Evolutionary conservation across 202 grass and related monocot genomes (phyloP), one percentile per base, ranked within the genome.

Genomic region (Tripidium arundinaceum): DNA sequence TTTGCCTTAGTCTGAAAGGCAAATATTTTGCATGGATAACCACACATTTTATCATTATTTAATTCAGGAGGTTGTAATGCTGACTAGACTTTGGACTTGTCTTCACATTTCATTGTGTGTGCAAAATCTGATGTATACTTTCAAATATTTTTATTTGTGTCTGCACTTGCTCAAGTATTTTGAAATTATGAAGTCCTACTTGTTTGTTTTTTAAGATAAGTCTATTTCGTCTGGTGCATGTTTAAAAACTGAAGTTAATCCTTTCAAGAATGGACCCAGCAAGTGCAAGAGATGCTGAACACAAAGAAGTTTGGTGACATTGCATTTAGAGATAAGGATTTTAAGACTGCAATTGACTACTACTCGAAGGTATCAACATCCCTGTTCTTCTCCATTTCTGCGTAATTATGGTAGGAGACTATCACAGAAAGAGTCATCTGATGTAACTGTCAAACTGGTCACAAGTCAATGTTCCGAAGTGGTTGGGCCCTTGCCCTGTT

Each of bases 201-300:
- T 55, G 49, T 85, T 78, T 75, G 52, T 21, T 75, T 82, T 82
- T 85, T 89, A 85, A 87, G 47, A 79, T 66, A 81, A 81, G 73
- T 29, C 39, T 70, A 49, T 85, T 85, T 79, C 34, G 78, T 91
- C 59, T 74, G 37, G 29, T 88, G 82, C 79, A 88, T 85, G 79
- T 88, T 70, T 81, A 69, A 89, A 86, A 79, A 69, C 67, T 84
- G 72, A 91, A 99, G 96, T 85, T 99, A 79, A 79, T 99, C 96
- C 39, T 99, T 99, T 91, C 96, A 99, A 96, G 96, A 99, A 83
- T 99, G 96, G 96, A 99, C 96, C 62, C 96, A 99, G 84, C 96
- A 99, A 96, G 96, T 99, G 83, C 92, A 99, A 91, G 96, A 99
- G 84, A 96, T 99, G 93, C 75, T 99, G 54, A 99, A 99, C 84